Base-by-base conservation (phyloP, 2,329 filamentous ascomycete genomes). In the Aureobasidium musti region DNA sequence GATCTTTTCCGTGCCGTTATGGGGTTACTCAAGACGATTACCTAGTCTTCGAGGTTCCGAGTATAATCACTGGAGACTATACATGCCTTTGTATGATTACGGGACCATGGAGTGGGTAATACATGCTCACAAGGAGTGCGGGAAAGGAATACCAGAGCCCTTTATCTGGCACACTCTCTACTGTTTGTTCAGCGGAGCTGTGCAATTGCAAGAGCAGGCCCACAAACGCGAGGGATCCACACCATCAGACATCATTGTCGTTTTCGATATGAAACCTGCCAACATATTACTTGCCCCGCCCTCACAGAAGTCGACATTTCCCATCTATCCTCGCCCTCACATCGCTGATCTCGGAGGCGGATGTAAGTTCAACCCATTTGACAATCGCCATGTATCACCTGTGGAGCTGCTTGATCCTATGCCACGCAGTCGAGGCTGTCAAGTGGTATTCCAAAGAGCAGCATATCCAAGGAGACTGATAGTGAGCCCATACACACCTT, bases 161-260 rank as follows among this genome's bases (percentile, higher is more conserved):
- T 60, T 60, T 13, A 33, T 60, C 57, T 60, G 57, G 57, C 41
- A 60, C 41, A 49, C 43, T 23, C n/a, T 60, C 1, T 11, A 45
- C 17, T 60, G 57, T n/a, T 49, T 60, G 19, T 33, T 60, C 6
- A 49, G 11, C 10, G 57, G 23, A 33, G 57, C 57, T 23, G n/a
- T 33, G 5, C 57, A 47, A 7, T 47, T 60, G n/a, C 26, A 35
- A 37, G 7, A 21, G 3, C 41, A 60, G 35, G 26, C 41, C 7
- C 23, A n/a, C 6, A 30, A 60, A 21, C 54, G 23, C 14, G 7
- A 26, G 4, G 19, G 39, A 3, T 1, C 13, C 11, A 49, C 11
- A 0, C 1, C 2, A 4, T 13, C 19, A 5, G 57, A 60, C 5
- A 26, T 60, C 1, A 37, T 60, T 10, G 57, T 60, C 10, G 57